A percentile compares a stretch with the other conserved stretches of the same genome.
These are phyloP conservation scores for Phytophthora idaei DNA, from an alignment of 352 stramenopile species.

Conservation along the genomic window DNA sequence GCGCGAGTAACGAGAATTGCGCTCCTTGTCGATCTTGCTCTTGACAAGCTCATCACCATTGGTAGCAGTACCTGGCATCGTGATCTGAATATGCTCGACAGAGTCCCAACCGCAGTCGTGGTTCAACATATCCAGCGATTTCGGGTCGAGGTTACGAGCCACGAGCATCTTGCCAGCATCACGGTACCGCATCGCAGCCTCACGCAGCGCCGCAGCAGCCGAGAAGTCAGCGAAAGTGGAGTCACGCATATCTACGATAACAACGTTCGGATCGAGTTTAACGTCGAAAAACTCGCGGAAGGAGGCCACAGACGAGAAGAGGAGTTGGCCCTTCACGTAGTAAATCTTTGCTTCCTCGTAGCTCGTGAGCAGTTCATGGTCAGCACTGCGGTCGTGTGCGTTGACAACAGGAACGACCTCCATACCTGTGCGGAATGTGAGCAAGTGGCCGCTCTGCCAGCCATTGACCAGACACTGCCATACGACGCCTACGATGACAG, in stretches of 20 bases:
- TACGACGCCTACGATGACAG: constrained; percentile 84
- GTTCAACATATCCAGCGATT: constrained; percentile 61
- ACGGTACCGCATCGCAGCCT: constrained; percentile 71
- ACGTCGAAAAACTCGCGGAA: constrained; percentile 86
- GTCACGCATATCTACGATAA: constrained; percentile 80
- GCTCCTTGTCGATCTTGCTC: constrained; percentile 33
- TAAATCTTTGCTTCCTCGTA: constrained; percentile 70
- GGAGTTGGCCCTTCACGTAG: constrained; percentile 69
- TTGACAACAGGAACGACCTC: constrained; percentile 43
- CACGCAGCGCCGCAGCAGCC: constrained; percentile 78
- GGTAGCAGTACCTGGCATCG: constrained; percentile 15
- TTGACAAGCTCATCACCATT: constrained; percentile 30
- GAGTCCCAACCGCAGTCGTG: constrained; percentile 64
- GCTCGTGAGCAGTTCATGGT: constrained; percentile 42
- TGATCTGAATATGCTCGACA: constrained; percentile 44
- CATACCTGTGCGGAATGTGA: constrained; percentile 43
- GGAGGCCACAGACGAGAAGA: constrained; percentile 79
- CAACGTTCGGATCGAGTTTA: constrained; percentile 57
- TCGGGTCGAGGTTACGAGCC: constrained; percentile 58
- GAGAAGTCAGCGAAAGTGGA: constrained; percentile 87
- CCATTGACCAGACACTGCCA: constrained; percentile 85
- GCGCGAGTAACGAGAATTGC: constrained; percentile 23
- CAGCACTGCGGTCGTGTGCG: constrained; percentile 25
- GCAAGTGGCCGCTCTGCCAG: constrained; percentile 71
- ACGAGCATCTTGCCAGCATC: constrained; percentile 78